Conservation (phyloP, 495 filamentous ascomycete genomes). For the Chaetomium tenue region DNA sequence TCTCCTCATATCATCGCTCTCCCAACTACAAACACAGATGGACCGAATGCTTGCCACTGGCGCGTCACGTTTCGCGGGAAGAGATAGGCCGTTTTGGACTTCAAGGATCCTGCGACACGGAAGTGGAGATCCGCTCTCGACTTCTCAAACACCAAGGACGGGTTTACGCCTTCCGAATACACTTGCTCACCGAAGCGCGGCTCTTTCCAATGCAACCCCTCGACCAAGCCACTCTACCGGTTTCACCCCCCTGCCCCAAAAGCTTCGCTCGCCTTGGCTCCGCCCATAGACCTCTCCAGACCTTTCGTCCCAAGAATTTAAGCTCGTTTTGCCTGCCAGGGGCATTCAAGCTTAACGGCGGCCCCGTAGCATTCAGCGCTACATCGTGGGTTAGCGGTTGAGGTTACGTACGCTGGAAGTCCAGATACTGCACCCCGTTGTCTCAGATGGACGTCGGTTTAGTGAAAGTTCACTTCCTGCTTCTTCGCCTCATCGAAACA, state of each 20-base stretch:
- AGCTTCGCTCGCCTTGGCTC: slow-evolving; percentile 22
- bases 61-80: not conserved
- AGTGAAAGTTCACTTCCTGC: not conserved
- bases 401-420: not conserved
- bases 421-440: not conserved
- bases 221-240: slow-evolving; percentile 23
- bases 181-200: slow-evolving; percentile 12
- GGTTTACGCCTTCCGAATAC: slow-evolving; percentile 22
- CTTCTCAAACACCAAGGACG: slow-evolving; percentile 25
- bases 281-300: slow-evolving; percentile 14
- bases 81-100: slow-evolving; percentile 7
- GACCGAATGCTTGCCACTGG: not conserved
- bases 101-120: slow-evolving; percentile 25
- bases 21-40: not conserved
- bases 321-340: slow-evolving; percentile 12
- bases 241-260: slow-evolving; percentile 34
- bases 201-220: slow-evolving; percentile 21
- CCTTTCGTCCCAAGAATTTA: slow-evolving; percentile 15
- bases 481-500: not conserved
- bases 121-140: slow-evolving; percentile 15
- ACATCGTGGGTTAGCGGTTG: not conserved
- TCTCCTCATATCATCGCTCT: not conserved
- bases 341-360: not conserved
- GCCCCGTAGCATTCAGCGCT: not conserved
- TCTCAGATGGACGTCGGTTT: slow-evolving; percentile 11